These are phyloP conservation scores for Cocos nucifera DNA, from an alignment of 176 grass and related monocot species.

Conservation along the genomic window DNA sequence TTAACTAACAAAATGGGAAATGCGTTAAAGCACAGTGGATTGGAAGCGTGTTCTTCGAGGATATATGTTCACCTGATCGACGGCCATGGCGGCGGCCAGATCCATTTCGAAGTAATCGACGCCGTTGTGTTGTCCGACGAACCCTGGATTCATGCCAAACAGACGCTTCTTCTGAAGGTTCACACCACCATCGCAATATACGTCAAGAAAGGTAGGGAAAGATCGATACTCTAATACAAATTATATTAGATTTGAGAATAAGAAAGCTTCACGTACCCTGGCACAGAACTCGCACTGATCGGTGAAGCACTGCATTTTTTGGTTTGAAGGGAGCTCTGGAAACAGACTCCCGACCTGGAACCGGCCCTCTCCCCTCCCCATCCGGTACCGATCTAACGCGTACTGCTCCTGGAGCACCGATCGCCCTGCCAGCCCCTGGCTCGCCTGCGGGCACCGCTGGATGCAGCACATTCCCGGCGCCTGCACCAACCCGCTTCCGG, in stretches of 20 bases:
- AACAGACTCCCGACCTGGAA: conserved; percentile 5
- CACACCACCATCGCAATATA: conserved; percentile 9
- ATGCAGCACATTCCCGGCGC: background rate
- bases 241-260: background rate
- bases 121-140: background rate
- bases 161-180: conserved; percentile 27
- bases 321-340: conserved; percentile 38
- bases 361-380: conserved; percentile 1
- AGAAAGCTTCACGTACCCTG: conserved; percentile 23
- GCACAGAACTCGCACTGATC: conserved; percentile 55
- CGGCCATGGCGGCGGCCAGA: conserved; percentile 34
- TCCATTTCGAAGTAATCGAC: conserved; percentile 42
- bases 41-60: background rate
- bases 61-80: conserved; percentile 15
- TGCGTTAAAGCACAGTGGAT: background rate
- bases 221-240: no score
- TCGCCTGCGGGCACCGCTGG: background rate
- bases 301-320: conserved; percentile 26
- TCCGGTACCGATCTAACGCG: conserved; percentile 1
- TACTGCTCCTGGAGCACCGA: background rate
- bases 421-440: background rate
- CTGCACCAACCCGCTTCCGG: background rate
- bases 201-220: background rate
- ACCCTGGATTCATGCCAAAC: conserved; percentile 14
- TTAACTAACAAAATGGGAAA: background rate